Base-by-base conservation (phyloP, 495 filamentous ascomycete genomes). In the Aspergillus campestris region DNA sequence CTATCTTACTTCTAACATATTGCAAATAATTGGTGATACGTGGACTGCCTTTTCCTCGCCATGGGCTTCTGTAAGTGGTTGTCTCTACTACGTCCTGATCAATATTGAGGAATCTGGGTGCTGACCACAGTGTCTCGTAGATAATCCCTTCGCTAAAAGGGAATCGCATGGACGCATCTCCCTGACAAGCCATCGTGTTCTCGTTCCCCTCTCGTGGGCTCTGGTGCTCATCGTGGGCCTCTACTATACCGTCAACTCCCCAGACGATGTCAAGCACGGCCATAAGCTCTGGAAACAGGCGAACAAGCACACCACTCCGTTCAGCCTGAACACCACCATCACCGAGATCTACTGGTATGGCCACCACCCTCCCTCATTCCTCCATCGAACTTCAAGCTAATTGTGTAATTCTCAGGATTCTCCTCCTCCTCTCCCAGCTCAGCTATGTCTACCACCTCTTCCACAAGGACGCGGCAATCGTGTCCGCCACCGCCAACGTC, bases 381-480 rank as follows among this genome's bases (percentile, higher is more conserved):
- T n/a, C 6, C 7, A 18, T 38, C 31, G 49, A 7, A 28, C 11
- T 43, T 10, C 18, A 31, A 35, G 14, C 37, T 56, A 28, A 58
- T 8, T 2, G 18, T 24, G 18, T 1, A 24, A 24, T 24, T 24
- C 18, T 24, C 27, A 88, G 84, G 87, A 69, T 91, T 44, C 58
- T 82, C 31, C 73, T 94, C 44, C 85, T 84, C 54, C 56, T 89
- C 46, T 69, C 84, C 35, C 89, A 95, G 56, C 60, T 83, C 42
- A 79, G 71, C 52, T 95, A 94, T 60, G 64, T 86, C 51, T 80
- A 73, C 59, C 78, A 86, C 51, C 78, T 95, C 41, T 94, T 87
- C 75, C 77, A 75, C 28, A 69, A 71, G 44, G 73, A 83, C 44
- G 56, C 69, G 15, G 71, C 71, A 13, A 54, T 73, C 6, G 79